Conservation (phyloP, 2,329 filamentous ascomycete genomes). For the Grosmannia serpens region DNA sequence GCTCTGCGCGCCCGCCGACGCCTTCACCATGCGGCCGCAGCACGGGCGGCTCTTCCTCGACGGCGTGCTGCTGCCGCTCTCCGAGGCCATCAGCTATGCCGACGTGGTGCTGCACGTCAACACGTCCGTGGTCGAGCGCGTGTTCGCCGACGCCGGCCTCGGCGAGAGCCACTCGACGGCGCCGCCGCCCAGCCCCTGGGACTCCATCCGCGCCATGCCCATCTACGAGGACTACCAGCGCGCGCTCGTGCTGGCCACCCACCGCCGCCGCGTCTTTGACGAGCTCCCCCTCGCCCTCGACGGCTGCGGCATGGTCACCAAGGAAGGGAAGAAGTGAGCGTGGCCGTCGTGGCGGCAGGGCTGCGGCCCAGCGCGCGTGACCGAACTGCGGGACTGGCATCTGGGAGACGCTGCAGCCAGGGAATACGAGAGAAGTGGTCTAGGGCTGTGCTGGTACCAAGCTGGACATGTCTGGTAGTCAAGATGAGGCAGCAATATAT, state of each 20-base stretch:
- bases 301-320: neutral
- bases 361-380: no score
- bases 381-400: no score
- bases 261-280: slow-evolving; percentile 1
- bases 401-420: no score
- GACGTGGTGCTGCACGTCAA: slow-evolving; percentile 9
- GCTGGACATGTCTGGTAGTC: no score
- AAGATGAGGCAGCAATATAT: no score
- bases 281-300: slow-evolving; percentile 3
- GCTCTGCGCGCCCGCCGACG: neutral
- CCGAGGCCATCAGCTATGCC: slow-evolving; percentile 1
- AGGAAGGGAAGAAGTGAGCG: neutral
- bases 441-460: no score
- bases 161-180: neutral
- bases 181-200: neutral
- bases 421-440: no score
- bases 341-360: no score
- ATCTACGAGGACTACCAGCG: slow-evolving; percentile 9
- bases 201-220: slow-evolving; percentile 4
- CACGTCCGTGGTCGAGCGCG: slow-evolving; percentile 5
- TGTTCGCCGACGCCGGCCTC: slow-evolving; percentile 4
- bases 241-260: slow-evolving; percentile 4
- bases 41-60: slow-evolving; percentile 10
- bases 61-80: slow-evolving; percentile 9
- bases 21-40: slow-evolving; percentile 9